A percentile compares a stretch with the other conserved stretches of the same genome.
phyloP scores from a whole-genome alignment of 2,329 filamentous ascomycete genomes.

The Fusarium anguioides region DNA sequence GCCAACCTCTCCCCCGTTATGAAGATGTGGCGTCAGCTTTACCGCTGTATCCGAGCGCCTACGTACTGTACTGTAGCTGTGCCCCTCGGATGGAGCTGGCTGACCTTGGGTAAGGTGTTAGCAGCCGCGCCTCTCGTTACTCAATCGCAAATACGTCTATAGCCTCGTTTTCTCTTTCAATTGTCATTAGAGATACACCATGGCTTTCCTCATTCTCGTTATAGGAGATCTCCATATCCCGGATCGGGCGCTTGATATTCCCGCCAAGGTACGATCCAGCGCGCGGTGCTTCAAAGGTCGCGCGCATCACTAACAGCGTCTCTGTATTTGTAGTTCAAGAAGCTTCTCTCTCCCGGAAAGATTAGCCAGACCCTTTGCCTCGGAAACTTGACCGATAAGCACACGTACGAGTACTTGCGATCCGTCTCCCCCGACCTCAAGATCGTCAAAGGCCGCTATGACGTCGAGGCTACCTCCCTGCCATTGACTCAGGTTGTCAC shows the following conservation, averaged over 20 bases:
- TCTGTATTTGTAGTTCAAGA: slow-evolving; percentile 73
- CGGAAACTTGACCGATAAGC: slow-evolving; percentile 82
- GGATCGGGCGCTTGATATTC: slow-evolving; percentile 90
- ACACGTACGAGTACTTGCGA: slow-evolving; percentile 83
- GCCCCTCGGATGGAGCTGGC: slow-evolving; percentile 47
- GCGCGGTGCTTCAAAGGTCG: slow-evolving; percentile 19
- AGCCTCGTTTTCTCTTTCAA: slow-evolving; percentile 38
- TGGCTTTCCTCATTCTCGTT: slow-evolving; percentile 90
- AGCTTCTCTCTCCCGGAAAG: slow-evolving; percentile 84
- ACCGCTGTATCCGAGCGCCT: slow-evolving; percentile 48
- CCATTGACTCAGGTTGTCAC: slow-evolving; percentile 74
- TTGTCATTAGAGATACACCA: slow-evolving; percentile 58
- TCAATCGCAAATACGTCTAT: slow-evolving; percentile 34
- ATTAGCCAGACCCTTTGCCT: slow-evolving; percentile 85
- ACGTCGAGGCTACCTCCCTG: slow-evolving; percentile 73
- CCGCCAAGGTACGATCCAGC: slow-evolving; percentile 74
- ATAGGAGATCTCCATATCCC: slow-evolving; percentile 95
- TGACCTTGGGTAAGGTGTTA: slow-evolving; percentile 42
- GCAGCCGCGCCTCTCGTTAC: slow-evolving; percentile 36
- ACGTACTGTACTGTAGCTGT: slow-evolving; percentile 29
- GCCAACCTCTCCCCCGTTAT: slow-evolving; percentile 39
- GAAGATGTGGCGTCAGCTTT: slow-evolving; percentile 29
- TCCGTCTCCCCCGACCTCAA: slow-evolving; percentile 78
- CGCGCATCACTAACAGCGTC: slow-evolving; percentile 41
- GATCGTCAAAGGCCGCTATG: slow-evolving; percentile 74